phyloP scores from a whole-genome alignment of 1,284 basidiomycete species.

The Chondrostereum purpureum region DNA sequence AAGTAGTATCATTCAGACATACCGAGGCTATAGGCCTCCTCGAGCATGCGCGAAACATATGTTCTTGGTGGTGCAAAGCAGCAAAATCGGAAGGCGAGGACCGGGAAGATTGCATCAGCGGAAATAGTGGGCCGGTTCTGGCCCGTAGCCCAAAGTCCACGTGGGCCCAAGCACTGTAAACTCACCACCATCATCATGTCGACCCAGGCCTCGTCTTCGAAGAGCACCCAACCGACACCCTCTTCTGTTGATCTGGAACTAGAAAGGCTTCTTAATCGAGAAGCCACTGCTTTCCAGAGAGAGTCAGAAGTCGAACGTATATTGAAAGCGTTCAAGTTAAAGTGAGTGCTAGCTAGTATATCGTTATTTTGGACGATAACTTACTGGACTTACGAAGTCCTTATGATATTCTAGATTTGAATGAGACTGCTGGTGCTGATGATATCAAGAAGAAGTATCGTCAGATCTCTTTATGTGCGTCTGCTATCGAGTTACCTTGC shows the following conservation, averaged over 20 bases:
- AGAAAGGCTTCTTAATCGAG: slow-evolving; percentile 70
- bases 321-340: slow-evolving; percentile 78
- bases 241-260: slow-evolving; percentile 36
- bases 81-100: too few species aligned
- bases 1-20: not conserved
- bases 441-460: slow-evolving; percentile 77
- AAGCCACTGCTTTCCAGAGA: slow-evolving; percentile 77
- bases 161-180: not conserved
- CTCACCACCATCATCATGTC: too few species aligned
- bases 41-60: not conserved
- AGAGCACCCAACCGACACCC: not conserved
- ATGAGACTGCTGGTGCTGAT: slow-evolving; percentile 54
- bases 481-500: slow-evolving; percentile 6
- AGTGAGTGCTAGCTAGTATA: slow-evolving; percentile 38
- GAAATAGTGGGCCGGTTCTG: not conserved
- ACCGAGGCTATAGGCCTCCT: not conserved
- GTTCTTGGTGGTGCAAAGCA: not conserved
- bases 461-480: slow-evolving; percentile 74
- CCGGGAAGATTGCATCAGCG: too few species aligned
- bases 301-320: slow-evolving; percentile 83
- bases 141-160: too few species aligned
- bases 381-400: slow-evolving; percentile 51
- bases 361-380: slow-evolving; percentile 1
- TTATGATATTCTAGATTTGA: slow-evolving; percentile 72
- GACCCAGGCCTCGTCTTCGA: not conserved